Conservation (phyloP, 805 yeast species). For the Millerozyma acaciae region DNA sequence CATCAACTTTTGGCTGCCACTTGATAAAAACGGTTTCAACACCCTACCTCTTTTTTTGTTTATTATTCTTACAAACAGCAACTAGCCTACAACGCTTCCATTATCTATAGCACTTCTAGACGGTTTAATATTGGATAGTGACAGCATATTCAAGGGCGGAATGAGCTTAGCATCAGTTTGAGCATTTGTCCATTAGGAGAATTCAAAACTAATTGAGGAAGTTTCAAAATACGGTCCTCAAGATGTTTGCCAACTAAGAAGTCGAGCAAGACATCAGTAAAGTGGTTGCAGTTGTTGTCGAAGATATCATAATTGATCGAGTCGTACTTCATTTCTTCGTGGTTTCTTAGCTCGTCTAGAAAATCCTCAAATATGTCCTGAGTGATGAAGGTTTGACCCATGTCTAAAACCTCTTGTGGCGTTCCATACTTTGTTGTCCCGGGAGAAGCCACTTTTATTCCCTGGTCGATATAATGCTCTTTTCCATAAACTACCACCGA, state of each 20-base stretch:
- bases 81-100: no score
- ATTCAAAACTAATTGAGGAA: slow-evolving; percentile 50
- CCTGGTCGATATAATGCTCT: slow-evolving; percentile 59
- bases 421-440: slow-evolving; percentile 58
- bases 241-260: slow-evolving; percentile 54
- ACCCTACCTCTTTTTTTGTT: neutral
- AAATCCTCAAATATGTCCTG: slow-evolving; percentile 52
- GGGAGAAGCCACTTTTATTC: slow-evolving; percentile 43
- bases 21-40: neutral
- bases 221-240: slow-evolving; percentile 48
- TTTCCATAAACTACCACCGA: slow-evolving; percentile 50
- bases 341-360: slow-evolving; percentile 42
- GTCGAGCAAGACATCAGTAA: slow-evolving; percentile 53
- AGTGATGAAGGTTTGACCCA: slow-evolving; percentile 52
- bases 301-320: slow-evolving; percentile 53
- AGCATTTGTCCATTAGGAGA: slow-evolving; percentile 35
- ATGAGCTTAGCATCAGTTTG: slow-evolving; percentile 27
- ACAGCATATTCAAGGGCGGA: slow-evolving; percentile 1
- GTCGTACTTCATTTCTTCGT: slow-evolving; percentile 38
- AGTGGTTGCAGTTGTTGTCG: slow-evolving; percentile 66
- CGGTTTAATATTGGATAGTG: no score
- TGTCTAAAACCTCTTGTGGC: slow-evolving; percentile 49
- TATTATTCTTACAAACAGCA: neutral
- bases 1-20: slow-evolving; percentile 1
- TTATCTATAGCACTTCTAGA: no score